Evolutionary conservation across 208 protist genomes (phyloP).

Genomic region (Histomonas meleagridis): DNA sequence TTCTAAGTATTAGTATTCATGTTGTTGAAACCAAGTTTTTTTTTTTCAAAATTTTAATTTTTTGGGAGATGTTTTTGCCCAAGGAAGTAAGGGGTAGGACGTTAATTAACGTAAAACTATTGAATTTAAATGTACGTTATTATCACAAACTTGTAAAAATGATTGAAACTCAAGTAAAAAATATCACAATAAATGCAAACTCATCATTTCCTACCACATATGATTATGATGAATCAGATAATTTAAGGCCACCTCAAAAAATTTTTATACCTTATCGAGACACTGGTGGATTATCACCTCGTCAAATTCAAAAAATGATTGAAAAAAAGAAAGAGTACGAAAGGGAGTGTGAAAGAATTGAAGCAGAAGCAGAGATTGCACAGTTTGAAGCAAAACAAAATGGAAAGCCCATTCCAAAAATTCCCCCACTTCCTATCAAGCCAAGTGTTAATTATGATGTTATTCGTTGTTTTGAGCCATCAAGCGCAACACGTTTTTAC

Average conservation of each 20-base stretch:
- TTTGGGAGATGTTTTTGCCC: no score
- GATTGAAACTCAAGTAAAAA: no score
- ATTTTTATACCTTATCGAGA: neutral
- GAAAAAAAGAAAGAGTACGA: neutral
- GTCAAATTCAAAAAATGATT: conserved; percentile 2
- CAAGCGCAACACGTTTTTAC: neutral
- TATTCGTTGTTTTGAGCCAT: neutral
- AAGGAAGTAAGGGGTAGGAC: no score
- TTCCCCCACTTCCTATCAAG: neutral
- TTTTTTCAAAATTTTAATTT: no score
- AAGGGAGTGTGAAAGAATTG: neutral
- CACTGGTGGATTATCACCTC: neutral
- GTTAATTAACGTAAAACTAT: no score
- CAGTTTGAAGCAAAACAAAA: neutral
- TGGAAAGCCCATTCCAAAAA: neutral
- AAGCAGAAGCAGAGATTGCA: neutral
- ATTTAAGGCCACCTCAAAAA: neutral
- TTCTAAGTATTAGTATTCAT: no score
- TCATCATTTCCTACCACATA: no score
- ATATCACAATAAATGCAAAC: no score
- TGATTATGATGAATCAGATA: no score
- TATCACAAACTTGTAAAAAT: no score
- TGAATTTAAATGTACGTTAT: no score
- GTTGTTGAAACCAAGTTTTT: no score
- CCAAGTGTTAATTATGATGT: conserved; percentile 4